Evolutionary conservation across 345 rosid genomes (phyloP), one percentile per base, ranked within the genome.

Genomic region (Pugionium cornutum): DNA sequence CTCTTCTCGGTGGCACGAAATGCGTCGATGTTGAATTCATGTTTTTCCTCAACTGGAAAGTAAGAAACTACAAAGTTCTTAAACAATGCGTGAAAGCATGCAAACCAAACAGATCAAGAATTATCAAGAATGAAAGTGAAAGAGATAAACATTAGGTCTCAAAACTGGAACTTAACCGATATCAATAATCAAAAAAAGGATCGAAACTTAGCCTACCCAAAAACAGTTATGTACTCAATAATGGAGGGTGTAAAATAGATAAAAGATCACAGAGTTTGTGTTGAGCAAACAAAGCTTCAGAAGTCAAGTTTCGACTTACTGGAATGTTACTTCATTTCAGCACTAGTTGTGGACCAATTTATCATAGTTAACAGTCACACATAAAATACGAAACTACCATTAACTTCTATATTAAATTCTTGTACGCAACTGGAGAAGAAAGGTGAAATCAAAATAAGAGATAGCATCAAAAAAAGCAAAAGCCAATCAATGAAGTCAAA

Each of bases 11-110:
- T 52, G 91, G 71, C 49, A 94, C 86, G 63, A 90, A 94, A 75
- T 88, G 96, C 33, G 95, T 62, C 11, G 95, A 79, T 9, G 94
- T 59, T 32, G 92, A 80, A 80, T 90, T 84, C 99, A 94, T 90
- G 40, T 9, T 60, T 74, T 18, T 18, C 62, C 18, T 67, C 53
- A 67, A 42, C 77, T 74, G 57, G 0, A 39, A 61, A 45, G 1
- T 2, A 52, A 66, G 45, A 34, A 11, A 7, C 18, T 1, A 18
- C 18, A 18, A 18, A 18, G 18, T 41, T 18, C 64, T 27, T 1
- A 49, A 42, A 70, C 75, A 56, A 33, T 63, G 39, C 56, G 44
- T 18, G 18, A 18, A 18, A 18, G 18, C 18, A 18, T 27, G 6
- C 25, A 58, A 58, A 57, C 53, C 46, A 64, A 63, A 7, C 5